Percentiles rank a stretch among this genome's conserved stretches.
These are phyloP conservation scores for Calophaca sinica DNA, from an alignment of 306 rosid species.

Conservation along the genomic window DNA sequence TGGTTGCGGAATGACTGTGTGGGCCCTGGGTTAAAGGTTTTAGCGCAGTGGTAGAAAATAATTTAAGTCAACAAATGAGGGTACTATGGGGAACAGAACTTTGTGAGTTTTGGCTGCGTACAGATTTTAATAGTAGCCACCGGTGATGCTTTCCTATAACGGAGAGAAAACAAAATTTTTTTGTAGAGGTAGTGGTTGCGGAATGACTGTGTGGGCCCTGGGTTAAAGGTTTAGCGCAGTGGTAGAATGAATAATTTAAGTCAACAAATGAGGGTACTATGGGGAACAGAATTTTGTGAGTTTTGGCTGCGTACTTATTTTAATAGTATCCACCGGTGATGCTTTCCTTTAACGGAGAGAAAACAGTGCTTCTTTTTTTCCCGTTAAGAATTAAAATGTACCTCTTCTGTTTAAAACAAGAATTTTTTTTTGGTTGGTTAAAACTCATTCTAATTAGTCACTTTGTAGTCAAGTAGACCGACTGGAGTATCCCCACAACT, in stretches of 20 bases:
- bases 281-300: background rate
- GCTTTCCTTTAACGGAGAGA: constrained; percentile 50
- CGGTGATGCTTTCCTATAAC: constrained; percentile 51
- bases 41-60: background rate
- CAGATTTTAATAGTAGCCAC: background rate
- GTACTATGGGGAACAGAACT: constrained; percentile 6
- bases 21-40: constrained; percentile 25
- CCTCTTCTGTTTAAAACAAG: background rate
- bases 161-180: constrained; percentile 35
- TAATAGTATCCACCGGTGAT: constrained; percentile 31
- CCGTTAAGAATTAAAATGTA: background rate
- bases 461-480: too few species aligned
- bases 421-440: too few species aligned
- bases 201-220: constrained; percentile 44
- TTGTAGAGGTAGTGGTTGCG: background rate
- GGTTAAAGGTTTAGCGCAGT: background rate
- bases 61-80: constrained; percentile 28
- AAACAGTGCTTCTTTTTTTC: constrained; percentile 2
- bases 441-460: too few species aligned
- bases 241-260: constrained; percentile 14
- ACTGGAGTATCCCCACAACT: too few species aligned
- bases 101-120: background rate
- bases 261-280: constrained; percentile 33
- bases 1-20: constrained; percentile 30
- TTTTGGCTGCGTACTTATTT: background rate